phyloP scores from a whole-genome alignment of 2,329 filamentous ascomycete species.

The Fusarium xyrophilum region DNA sequence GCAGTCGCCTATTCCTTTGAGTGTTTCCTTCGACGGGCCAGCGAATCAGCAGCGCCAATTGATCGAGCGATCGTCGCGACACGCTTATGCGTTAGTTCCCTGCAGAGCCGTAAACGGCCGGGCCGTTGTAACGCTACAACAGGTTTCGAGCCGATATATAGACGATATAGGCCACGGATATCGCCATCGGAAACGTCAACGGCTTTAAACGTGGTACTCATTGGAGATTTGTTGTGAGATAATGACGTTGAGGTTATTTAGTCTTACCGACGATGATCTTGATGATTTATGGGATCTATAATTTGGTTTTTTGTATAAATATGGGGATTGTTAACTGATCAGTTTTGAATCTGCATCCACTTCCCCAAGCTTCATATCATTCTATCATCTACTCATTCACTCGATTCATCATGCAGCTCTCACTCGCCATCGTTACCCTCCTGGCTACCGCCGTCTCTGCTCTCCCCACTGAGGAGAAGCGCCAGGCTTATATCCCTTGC shows the following conservation, averaged over 20 bases:
- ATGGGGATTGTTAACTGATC: background rate
- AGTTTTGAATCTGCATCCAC: background rate
- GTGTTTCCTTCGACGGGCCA: constrained; percentile 14
- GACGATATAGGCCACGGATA: constrained; percentile 27
- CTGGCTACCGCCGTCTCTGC: constrained; percentile 37
- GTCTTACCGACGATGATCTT: background rate
- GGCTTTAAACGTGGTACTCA: constrained; percentile 4
- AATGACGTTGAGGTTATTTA: constrained; percentile 23
- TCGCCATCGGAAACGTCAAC: constrained; percentile 20
- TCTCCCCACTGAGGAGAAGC: constrained; percentile 44
- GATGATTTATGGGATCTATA: background rate
- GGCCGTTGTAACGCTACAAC: constrained; percentile 29
- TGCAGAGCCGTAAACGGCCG: constrained; percentile 16
- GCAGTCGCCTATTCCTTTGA: constrained; percentile 11
- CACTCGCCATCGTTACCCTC: constrained; percentile 40
- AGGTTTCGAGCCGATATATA: constrained; percentile 18
- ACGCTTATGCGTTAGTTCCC: constrained; percentile 24
- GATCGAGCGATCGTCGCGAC: constrained; percentile 6
- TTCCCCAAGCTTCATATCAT: background rate
- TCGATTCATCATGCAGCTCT: constrained; percentile 44
- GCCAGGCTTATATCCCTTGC: constrained; percentile 51
- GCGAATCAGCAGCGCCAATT: constrained; percentile 7
- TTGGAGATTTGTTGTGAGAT: background rate
- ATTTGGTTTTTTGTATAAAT: constrained; percentile 16
- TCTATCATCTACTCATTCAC: constrained; percentile 7